phyloP scores from a whole-genome alignment of 2,329 filamentous ascomycete species.

The Sphaerulina vaccinii region DNA sequence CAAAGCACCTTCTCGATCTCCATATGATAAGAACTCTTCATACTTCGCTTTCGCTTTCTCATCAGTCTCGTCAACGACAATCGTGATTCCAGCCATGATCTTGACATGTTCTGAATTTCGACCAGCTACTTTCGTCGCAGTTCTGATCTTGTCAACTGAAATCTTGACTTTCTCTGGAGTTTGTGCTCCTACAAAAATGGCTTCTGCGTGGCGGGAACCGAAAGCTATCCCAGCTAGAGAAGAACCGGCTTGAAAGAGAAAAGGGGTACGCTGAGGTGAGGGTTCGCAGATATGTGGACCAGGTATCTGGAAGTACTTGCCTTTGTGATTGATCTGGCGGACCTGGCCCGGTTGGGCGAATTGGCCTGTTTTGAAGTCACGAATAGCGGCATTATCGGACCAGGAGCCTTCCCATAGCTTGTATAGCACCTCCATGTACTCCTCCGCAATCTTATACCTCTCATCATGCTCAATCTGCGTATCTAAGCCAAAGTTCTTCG shows the following conservation, averaged over 20 bases:
- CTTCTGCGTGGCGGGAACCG: constrained; percentile 67
- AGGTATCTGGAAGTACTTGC: constrained; percentile 52
- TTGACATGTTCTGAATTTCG: constrained; percentile 61
- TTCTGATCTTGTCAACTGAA: constrained; percentile 42
- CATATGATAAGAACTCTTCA: constrained; percentile 59
- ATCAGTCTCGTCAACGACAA: constrained; percentile 62
- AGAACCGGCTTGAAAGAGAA: constrained; percentile 63
- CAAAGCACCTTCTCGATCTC: constrained; percentile 62
- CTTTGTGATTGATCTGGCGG: constrained; percentile 57
- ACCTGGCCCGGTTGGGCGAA: constrained; percentile 58
- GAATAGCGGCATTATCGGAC: constrained; percentile 62
- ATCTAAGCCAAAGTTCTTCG: constrained; percentile 55
- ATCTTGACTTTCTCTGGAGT: constrained; percentile 48
- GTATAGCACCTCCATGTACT: constrained; percentile 58
- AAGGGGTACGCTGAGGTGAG: constrained; percentile 42
- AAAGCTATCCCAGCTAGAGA: constrained; percentile 64
- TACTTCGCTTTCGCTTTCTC: constrained; percentile 64
- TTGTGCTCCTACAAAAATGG: constrained; percentile 66
- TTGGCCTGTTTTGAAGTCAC: constrained; percentile 56
- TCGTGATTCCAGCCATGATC: constrained; percentile 64
- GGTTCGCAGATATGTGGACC: constrained; percentile 46
- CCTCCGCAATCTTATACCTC: constrained; percentile 61
- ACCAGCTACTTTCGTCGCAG: constrained; percentile 47
- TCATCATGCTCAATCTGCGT: constrained; percentile 64
- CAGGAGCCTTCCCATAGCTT: constrained; percentile 67